Evolutionary conservation across 2,329 filamentous ascomycete species (phyloP).

Genomic region (Eutypella sp.): DNA sequence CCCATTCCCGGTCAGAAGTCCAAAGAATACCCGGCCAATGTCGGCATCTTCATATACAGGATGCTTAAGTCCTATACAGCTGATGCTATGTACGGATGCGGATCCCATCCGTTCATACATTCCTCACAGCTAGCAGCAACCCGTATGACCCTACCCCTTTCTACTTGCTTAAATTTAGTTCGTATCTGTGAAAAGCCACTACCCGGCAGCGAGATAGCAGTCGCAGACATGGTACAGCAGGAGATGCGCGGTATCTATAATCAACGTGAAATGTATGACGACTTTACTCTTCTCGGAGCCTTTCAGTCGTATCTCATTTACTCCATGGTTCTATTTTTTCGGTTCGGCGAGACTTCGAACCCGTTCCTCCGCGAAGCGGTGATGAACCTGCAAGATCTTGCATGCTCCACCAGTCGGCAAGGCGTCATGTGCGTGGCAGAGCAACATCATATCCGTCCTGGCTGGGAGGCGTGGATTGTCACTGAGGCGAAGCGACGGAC

Average conservation of each 20-base stretch:
- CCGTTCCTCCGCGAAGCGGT: constrained; percentile 37
- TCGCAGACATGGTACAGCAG: constrained; percentile 30
- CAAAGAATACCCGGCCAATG: constrained; percentile 35
- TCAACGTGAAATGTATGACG: constrained; percentile 19
- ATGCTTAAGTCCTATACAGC: constrained; percentile 40
- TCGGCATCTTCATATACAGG: constrained; percentile 34
- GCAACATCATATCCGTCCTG: constrained; percentile 31
- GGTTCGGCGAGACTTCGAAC: constrained; percentile 14
- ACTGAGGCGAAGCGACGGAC: constrained; percentile 48
- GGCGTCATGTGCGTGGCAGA: constrained; percentile 43
- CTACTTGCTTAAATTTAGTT: constrained; percentile 36
- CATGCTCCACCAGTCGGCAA: constrained; percentile 31
- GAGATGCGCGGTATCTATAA: constrained; percentile 39
- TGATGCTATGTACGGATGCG: constrained; percentile 30
- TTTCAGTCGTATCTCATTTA: constrained; percentile 54
- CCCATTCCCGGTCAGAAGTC: constrained; percentile 36
- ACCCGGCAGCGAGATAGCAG: constrained; percentile 27
- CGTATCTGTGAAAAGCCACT: constrained; percentile 33
- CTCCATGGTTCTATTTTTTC: constrained; percentile 43
- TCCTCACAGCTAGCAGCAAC: constrained; percentile 26
- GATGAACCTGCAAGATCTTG: constrained; percentile 46
- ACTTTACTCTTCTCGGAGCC: constrained; percentile 32
- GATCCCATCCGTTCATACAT: constrained; percentile 41
- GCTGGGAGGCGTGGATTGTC: constrained; percentile 50
- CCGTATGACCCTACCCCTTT: constrained; percentile 27